Evolutionary conservation across 306 rosid species (phyloP).

Genomic region (Lathyrus aphaca): DNA sequence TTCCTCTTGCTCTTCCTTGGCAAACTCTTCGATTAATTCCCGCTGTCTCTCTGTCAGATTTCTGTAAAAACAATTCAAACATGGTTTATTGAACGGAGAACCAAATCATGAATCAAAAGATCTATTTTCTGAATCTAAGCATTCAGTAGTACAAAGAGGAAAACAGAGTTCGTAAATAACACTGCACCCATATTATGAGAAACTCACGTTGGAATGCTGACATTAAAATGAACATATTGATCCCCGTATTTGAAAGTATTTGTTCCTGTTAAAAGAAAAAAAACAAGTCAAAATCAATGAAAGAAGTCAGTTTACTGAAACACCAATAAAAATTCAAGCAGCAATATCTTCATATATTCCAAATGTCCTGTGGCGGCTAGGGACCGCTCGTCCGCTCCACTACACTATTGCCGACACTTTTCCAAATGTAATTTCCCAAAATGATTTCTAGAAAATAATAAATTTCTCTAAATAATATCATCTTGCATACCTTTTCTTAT

Average conservation of each 20-base stretch:
- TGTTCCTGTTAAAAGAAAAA: conserved; percentile 58
- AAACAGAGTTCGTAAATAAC: not conserved
- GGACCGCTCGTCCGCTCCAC: no score
- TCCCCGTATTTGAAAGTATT: conserved; percentile 71
- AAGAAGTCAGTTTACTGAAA: conserved; percentile 12
- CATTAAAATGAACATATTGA: conserved; percentile 90
- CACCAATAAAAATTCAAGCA: not conserved
- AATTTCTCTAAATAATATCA: not conserved
- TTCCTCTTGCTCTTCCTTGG: conserved; percentile 74
- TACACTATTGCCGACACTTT: no score
- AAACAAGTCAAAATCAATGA: conserved; percentile 7
- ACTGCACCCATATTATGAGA: not conserved
- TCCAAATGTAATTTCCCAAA: conserved; percentile 25
- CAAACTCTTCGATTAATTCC: conserved; percentile 81
- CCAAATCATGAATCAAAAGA: no score
- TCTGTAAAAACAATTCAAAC: conserved; percentile 42
- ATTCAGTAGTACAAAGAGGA: not conserved
- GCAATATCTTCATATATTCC: not conserved
- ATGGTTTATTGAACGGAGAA: no score
- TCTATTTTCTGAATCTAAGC: no score
- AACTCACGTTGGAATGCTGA: conserved; percentile 85
- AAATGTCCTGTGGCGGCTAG: not conserved
- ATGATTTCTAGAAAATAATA: not conserved
- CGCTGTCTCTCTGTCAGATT: conserved; percentile 77
- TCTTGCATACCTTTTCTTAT: conserved; percentile 70